These are phyloP conservation scores for Suillus ampliporus DNA, from an alignment of 768 basidiomycete genomes.

Conservation along the genomic window DNA sequence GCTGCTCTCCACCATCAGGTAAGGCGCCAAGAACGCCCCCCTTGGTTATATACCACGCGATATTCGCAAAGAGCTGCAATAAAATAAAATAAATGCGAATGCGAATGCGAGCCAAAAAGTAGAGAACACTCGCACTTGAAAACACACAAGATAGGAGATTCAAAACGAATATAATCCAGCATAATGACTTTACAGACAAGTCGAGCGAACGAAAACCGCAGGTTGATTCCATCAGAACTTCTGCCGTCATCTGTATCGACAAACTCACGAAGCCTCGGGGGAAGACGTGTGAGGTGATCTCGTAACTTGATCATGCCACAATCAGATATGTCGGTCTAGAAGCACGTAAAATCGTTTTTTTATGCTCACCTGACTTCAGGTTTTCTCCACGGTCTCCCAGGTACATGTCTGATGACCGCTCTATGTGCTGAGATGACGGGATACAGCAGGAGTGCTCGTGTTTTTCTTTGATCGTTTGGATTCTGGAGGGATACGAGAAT, in stretches of 20 bases:
- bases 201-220: slow-evolving; percentile 75
- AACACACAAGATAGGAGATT: slow-evolving; percentile 66
- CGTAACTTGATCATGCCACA: slow-evolving; percentile 61
- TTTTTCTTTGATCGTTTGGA: slow-evolving; percentile 80
- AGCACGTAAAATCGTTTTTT: slow-evolving; percentile 8
- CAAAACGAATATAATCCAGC: background rate
- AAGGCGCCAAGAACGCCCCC: slow-evolving; percentile 77
- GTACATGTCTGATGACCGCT: too few relatives aligned
- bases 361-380: slow-evolving; percentile 13
- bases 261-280: slow-evolving; percentile 83
- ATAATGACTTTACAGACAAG: slow-evolving; percentile 49
- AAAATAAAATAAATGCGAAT: too few relatives aligned
- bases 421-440: too few relatives aligned
- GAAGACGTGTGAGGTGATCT: slow-evolving; percentile 68
- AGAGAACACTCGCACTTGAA: slow-evolving; percentile 90
- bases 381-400: too few relatives aligned
- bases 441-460: slow-evolving; percentile 32
- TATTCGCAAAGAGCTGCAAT: slow-evolving; percentile 79
- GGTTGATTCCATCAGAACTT: slow-evolving; percentile 61
- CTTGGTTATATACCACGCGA: slow-evolving; percentile 71
- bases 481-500: slow-evolving; percentile 62
- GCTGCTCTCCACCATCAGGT: slow-evolving; percentile 13
- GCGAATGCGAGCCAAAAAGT: too few relatives aligned
- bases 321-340: slow-evolving; percentile 72
- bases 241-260: slow-evolving; percentile 81